Conservation (phyloP, 1,284 basidiomycete genomes). For the Microbotryum saponariae region DNA sequence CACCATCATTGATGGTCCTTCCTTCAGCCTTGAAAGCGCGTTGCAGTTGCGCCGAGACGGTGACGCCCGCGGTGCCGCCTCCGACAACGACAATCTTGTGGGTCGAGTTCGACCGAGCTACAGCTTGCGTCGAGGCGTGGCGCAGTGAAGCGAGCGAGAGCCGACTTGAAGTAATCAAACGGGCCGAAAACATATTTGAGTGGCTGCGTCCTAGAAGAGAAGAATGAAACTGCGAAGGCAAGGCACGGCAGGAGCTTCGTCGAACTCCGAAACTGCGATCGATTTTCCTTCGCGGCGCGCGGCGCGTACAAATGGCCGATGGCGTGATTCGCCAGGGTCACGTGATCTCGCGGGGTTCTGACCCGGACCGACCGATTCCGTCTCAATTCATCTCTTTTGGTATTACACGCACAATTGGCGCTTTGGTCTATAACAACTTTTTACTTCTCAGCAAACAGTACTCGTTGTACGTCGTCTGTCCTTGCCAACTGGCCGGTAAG, state of each 20-base stretch:
- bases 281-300: no score
- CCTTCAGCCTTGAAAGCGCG: slow-evolving; percentile 63
- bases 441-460: slow-evolving; percentile 46
- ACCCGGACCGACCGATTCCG: no score
- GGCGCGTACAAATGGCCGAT: no score
- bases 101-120: slow-evolving; percentile 7
- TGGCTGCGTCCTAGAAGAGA: no score
- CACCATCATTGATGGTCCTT: slow-evolving; percentile 59
- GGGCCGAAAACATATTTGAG: neutral
- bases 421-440: slow-evolving; percentile 5
- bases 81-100: slow-evolving; percentile 41
- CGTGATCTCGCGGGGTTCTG: no score
- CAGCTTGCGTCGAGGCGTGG: neutral
- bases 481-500: slow-evolving; percentile 53
- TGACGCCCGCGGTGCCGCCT: slow-evolving; percentile 41
- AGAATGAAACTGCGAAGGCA: no score
- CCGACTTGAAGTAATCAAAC: neutral
- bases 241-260: no score
- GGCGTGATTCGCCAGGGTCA: no score
- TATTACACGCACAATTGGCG: no score
- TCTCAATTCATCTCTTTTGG: no score
- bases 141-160: neutral
- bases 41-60: slow-evolving; percentile 50
- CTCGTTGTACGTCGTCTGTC: slow-evolving; percentile 46
- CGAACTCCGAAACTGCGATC: no score